Conservation (phyloP, 2,329 filamentous ascomycete genomes). For the Colletotrichum sp. region DNA sequence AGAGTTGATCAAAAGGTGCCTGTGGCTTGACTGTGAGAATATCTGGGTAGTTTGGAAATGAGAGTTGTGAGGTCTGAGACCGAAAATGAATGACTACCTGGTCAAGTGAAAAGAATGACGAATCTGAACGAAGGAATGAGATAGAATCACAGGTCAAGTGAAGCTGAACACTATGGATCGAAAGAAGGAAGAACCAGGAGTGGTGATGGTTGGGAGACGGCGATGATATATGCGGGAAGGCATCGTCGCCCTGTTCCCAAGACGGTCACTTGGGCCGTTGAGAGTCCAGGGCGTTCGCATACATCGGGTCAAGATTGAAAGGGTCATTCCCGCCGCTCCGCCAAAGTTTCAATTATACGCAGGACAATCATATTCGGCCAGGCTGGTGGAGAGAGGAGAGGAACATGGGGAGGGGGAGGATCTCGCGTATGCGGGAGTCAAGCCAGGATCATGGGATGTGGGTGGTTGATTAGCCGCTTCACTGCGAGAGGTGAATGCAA, state of each 20-base stretch:
- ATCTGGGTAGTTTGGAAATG: constrained; percentile 6
- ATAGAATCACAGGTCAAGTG: constrained; percentile 22
- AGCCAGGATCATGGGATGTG: constrained; percentile 1
- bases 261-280: neutral
- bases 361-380: constrained; percentile 13
- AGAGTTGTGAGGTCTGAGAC: constrained; percentile 16
- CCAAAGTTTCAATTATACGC: constrained; percentile 22
- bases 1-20: neutral
- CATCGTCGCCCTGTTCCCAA: constrained; percentile 8
- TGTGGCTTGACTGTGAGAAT: constrained; percentile 15
- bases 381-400: neutral
- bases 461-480: neutral
- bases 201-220: neutral
- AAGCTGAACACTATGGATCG: constrained; percentile 19
- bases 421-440: constrained; percentile 19
- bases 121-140: constrained; percentile 19
- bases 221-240: constrained; percentile 11
- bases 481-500: neutral
- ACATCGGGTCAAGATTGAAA: constrained; percentile 15
- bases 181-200: neutral
- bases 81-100: constrained; percentile 21
- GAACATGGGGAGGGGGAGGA: constrained; percentile 5
- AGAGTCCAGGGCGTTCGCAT: neutral
- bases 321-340: constrained; percentile 16
- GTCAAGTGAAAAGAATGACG: constrained; percentile 22